phyloP scores from a whole-genome alignment of 257 asterid genomes.

The Plectranthus barbatus region DNA sequence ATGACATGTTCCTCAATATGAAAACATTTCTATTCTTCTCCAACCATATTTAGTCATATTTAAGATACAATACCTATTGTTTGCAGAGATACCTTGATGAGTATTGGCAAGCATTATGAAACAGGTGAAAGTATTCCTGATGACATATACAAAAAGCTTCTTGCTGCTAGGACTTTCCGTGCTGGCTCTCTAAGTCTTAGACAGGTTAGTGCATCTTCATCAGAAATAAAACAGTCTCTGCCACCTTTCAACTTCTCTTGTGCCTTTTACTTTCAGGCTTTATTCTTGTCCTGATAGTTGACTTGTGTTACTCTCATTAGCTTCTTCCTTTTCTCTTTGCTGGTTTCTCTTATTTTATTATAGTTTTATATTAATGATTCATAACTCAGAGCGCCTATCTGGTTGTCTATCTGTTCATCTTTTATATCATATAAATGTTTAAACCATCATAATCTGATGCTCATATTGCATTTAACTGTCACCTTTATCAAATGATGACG shows the following conservation, averaged over 20 bases:
- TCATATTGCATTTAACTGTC: too few relatives aligned
- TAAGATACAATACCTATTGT: not conserved
- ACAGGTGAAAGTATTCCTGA: conserved; percentile 91
- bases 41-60: not conserved
- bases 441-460: too few relatives aligned
- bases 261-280: not conserved
- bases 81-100: conserved; percentile 89
- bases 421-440: too few relatives aligned
- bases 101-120: conserved; percentile 96
- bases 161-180: conserved; percentile 96
- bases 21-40: not conserved
- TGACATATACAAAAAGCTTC: conserved; percentile 84
- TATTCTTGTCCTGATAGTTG: not conserved
- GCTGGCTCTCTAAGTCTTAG: conserved; percentile 94
- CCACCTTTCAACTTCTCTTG: too few relatives aligned
- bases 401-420: too few relatives aligned
- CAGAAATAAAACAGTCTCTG: not conserved
- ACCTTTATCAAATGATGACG: not conserved
- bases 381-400: not conserved
- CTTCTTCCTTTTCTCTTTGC: not conserved
- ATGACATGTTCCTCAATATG: not conserved
- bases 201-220: conserved; percentile 49
- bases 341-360: not conserved
- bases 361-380: not conserved
- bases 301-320: not conserved